These are phyloP conservation scores for Penicillium sp. DNA, from an alignment of 2,329 filamentous ascomycete species.

Conservation along the genomic window DNA sequence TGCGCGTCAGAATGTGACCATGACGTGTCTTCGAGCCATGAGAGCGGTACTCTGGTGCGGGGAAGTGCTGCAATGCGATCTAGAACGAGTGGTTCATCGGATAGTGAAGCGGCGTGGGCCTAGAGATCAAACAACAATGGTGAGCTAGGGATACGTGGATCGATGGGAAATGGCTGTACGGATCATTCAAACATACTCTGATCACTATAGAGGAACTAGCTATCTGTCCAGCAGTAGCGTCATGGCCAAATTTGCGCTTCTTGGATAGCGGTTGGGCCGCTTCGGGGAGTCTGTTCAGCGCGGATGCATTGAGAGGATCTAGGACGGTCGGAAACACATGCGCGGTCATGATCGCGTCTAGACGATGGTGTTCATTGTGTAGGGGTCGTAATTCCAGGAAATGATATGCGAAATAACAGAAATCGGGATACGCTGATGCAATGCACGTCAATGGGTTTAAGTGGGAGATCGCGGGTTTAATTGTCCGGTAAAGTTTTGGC, in stretches of 20 bases:
- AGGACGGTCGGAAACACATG: slow-evolving; percentile 30
- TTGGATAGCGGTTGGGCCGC: slow-evolving; percentile 27
- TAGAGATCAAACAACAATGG: slow-evolving; percentile 9
- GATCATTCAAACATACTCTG: slow-evolving; percentile 24
- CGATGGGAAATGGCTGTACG: background rate
- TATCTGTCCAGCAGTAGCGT: slow-evolving; percentile 16
- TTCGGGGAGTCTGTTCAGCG: slow-evolving; percentile 34
- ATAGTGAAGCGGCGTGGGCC: slow-evolving; percentile 38
- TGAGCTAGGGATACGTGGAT: background rate
- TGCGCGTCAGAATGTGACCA: slow-evolving; percentile 30
- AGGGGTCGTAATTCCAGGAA: background rate
- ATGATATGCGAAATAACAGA: background rate
- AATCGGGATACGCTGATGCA: slow-evolving; percentile 8
- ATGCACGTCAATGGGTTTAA: slow-evolving; percentile 6
- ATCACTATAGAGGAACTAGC: slow-evolving; percentile 32
- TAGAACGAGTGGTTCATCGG: slow-evolving; percentile 36
- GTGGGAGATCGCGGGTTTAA: slow-evolving; percentile 12
- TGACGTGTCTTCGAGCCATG: slow-evolving; percentile 40
- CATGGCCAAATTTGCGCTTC: slow-evolving; percentile 35
- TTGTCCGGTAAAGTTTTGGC: slow-evolving; percentile 17
- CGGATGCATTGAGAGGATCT: slow-evolving; percentile 34
- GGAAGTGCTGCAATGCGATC: slow-evolving; percentile 38
- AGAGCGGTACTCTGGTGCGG: slow-evolving; percentile 38
- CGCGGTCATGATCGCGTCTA: slow-evolving; percentile 40
- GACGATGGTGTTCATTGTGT: slow-evolving; percentile 24